phyloP scores from a whole-genome alignment of 768 basidiomycete species.

The Mycena chlorophos region DNA sequence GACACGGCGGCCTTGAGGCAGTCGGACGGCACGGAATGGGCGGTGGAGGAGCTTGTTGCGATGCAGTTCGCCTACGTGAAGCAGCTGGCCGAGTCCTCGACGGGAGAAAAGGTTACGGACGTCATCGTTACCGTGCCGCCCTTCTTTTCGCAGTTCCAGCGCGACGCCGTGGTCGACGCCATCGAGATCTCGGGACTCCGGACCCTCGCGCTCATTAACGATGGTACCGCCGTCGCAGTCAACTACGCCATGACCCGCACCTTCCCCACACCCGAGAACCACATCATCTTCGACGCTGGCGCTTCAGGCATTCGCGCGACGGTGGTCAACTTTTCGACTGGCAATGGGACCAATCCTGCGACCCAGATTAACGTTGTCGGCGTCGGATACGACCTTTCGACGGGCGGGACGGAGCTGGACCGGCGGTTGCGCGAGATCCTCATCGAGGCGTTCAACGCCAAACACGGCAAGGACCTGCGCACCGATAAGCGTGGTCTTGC shows the following conservation, averaged over 20 bases:
- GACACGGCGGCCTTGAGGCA: constrained; percentile 60
- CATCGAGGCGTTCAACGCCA: constrained; percentile 69
- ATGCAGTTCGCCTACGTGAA: constrained; percentile 94
- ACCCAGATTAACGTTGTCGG: constrained; percentile 80
- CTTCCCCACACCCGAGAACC: constrained; percentile 78
- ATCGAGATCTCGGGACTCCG: constrained; percentile 87
- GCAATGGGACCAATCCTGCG: constrained; percentile 51
- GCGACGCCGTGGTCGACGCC: constrained; percentile 89
- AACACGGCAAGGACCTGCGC: constrained; percentile 66
- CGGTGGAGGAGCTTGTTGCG: constrained; percentile 85
- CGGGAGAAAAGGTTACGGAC: constrained; percentile 77
- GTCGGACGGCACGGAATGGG: constrained; percentile 70
- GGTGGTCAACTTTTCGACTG: constrained; percentile 64
- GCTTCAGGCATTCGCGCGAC: constrained; percentile 81
- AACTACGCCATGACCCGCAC: constrained; percentile 97
- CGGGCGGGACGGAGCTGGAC: constrained; percentile 85
- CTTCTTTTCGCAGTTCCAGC: constrained; percentile 87
- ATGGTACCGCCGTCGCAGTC: constrained; percentile 92
- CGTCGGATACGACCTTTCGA: constrained; percentile 74
- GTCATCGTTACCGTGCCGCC: constrained; percentile 89
- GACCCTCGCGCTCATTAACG: constrained; percentile 83
- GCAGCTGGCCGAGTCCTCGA: constrained; percentile 75
- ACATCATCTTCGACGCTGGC: constrained; percentile 94
- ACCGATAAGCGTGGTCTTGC: constrained; percentile 84
- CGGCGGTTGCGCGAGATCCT: constrained; percentile 80